Base-by-base conservation (phyloP, 345 rosid genomes). In the Citrus unshiu region DNA sequence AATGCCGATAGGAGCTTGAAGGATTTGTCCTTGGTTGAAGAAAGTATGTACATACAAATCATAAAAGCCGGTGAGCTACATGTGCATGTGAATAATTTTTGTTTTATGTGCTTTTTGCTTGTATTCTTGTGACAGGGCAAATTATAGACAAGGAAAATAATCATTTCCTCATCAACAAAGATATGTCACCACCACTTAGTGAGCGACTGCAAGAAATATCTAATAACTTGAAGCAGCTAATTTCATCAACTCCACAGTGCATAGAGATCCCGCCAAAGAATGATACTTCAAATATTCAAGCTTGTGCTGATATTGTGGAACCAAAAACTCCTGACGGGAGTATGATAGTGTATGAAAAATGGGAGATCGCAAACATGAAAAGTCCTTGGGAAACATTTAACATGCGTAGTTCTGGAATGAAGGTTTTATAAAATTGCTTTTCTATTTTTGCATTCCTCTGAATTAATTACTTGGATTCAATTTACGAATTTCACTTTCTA, bases 371-470 rank as follows among this genome's bases (percentile, higher is more conserved):
- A 4, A 75, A 71, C 58, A 35, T 58, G 25, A 79, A 39, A 72
- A 85, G 84, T 77, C 96, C 93, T 22, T 87, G 90, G 92, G 83
- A 83, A 73, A 81, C 78, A 72, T 85, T 87, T 73, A 87, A 85
- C 63, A 85, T 81, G 8, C 82, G 79, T 40, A 86, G 85, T 74
- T 75, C 87, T 30, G 84, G 79, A 80, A 72, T 88, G 71, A 89
- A 92, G 97, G 98, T 92, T 70, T 56, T 12, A 32, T 58, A 2
- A 9, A 22, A 24, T 5, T n/a, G 54, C 6, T 54, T 60, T 4
- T 35, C 30, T 46, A 46, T 24, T 9, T 34, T 56, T 21, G 27
- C 22, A 59, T 65, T 80, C 35, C 8, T 35, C 49, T 6, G 12
- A 27, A 29, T 72, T 77, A 49, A 7, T 60, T 57, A 35, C 27